Evolutionary conservation across 2,329 filamentous ascomycete genomes (phyloP).

Genomic region (Diaporthe destruens): DNA sequence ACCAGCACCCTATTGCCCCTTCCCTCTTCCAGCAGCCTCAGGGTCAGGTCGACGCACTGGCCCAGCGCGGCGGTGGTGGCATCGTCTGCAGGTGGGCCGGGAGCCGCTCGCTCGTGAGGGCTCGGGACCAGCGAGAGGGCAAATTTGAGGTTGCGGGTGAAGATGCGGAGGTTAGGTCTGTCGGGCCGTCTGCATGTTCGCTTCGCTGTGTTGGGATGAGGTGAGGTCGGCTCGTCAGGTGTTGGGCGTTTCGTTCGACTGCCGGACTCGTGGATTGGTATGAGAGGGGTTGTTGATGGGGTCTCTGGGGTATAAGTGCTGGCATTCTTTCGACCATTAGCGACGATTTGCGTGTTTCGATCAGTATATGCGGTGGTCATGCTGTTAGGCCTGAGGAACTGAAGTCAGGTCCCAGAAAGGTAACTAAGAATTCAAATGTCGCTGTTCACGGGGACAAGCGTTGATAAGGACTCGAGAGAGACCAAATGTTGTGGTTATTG

Average conservation of each 20-base stretch:
- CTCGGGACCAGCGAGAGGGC: neutral
- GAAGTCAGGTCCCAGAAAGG: rapidly evolving
- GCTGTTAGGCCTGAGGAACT: neutral
- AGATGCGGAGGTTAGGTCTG: neutral
- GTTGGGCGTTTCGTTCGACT: neutral
- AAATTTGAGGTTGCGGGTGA: conserved; percentile 12
- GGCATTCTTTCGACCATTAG: no score
- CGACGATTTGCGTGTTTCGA: no score
- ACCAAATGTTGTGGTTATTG: no score
- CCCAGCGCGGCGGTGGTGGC: neutral
- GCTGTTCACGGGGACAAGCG: neutral
- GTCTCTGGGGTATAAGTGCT: no score
- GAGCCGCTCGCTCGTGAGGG: neutral
- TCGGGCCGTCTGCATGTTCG: neutral
- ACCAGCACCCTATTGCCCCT: conserved; percentile 10
- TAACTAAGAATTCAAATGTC: neutral
- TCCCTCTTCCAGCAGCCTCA: neutral
- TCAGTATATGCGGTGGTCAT: neutral
- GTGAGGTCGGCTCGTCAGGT: no score
- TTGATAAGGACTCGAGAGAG: neutral
- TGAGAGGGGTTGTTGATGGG: no score
- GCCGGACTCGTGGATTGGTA: rapidly evolving
- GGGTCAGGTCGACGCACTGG: conserved; percentile 5
- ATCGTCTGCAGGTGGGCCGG: neutral
- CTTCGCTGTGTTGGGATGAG: neutral